Evolutionary conservation across 306 rosid species (phyloP), one percentile per base, ranked within the genome.

Genomic region (Prunus salicina): DNA sequence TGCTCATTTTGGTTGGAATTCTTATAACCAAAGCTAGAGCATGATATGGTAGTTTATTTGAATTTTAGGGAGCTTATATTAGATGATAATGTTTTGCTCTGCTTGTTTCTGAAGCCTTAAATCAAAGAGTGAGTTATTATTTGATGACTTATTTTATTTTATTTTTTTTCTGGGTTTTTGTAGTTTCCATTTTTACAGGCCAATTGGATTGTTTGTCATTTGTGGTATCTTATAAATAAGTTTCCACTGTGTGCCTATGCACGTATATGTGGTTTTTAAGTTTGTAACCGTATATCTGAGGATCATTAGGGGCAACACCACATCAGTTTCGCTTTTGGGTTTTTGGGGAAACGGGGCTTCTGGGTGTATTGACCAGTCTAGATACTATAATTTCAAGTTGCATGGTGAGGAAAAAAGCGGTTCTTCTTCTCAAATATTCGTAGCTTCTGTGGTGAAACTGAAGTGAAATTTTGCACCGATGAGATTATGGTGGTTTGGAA

Each of bases 1-100:
- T 19, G 16, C 65, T 80, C 76, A 53, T 64, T 76, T 64, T 45
- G 72, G n/a, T 64, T 32, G 32, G 55, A 30, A 71, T 63, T 47
- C 12, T 45, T 15, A 63, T 24, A 64, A 55, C 20, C 61, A 7
- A n/a, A 70, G 53, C 63, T 49, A 34, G 57, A 46, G 30, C 25
- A 43, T 27, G 47, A 11, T 6, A 9, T 13, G 14, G 18, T 12
- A 24, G 27, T 16, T 32, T 34, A 18, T 8, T 72, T 57, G 24
- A 43, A 58, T 41, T 38, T 57, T 57, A 60, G 45, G 69, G 68
- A 58, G 46, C 43, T 58, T 20, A 43, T 60, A 8, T 43, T 24
- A 12, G 50, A 19, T 10, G 16, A 60, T 71, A 28, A 32, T 55
- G 32, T 14, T n/a, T 34, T 55, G 8, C 53, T 67, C 16, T 3